These are phyloP conservation scores for Fusarium veterinarium DNA, from an alignment of 2,329 filamentous ascomycete genomes.

Conservation along the genomic window DNA sequence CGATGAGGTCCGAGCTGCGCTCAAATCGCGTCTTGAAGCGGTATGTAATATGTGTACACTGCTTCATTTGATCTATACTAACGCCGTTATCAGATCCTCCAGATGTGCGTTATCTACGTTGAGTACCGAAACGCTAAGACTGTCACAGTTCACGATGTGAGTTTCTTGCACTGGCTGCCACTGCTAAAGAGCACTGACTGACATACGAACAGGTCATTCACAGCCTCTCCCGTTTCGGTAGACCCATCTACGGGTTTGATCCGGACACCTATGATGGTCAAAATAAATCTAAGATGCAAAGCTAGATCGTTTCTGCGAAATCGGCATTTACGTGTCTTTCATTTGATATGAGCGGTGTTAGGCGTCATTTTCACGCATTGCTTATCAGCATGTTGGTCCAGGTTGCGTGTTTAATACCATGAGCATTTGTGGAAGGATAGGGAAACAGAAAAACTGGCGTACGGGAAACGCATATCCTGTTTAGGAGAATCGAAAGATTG, in stretches of 20 bases:
- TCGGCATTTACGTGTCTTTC: not conserved
- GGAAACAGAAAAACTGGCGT: not conserved
- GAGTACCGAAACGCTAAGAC: constrained; percentile 71
- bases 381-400: constrained; percentile 2
- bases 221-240: constrained; percentile 59
- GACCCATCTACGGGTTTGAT: constrained; percentile 70
- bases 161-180: constrained; percentile 36
- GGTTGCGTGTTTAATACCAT: constrained; percentile 4
- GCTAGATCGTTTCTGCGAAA: not conserved
- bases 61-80: not conserved
- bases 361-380: constrained; percentile 4
- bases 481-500: constrained; percentile 14
- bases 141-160: constrained; percentile 70
- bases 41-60: constrained; percentile 51
- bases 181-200: constrained; percentile 1
- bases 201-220: constrained; percentile 63
- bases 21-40: constrained; percentile 61
- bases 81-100: constrained; percentile 60
- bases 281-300: constrained; percentile 1
- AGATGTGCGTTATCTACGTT: constrained; percentile 60
- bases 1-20: constrained; percentile 63
- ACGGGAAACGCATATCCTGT: not conserved
- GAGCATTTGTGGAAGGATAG: not conserved
- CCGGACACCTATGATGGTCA: constrained; percentile 49
- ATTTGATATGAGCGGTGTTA: not conserved